These are phyloP conservation scores for Erythrobasidium yunnanense DNA, from an alignment of 768 basidiomycete genomes.

Conservation along the genomic window DNA sequence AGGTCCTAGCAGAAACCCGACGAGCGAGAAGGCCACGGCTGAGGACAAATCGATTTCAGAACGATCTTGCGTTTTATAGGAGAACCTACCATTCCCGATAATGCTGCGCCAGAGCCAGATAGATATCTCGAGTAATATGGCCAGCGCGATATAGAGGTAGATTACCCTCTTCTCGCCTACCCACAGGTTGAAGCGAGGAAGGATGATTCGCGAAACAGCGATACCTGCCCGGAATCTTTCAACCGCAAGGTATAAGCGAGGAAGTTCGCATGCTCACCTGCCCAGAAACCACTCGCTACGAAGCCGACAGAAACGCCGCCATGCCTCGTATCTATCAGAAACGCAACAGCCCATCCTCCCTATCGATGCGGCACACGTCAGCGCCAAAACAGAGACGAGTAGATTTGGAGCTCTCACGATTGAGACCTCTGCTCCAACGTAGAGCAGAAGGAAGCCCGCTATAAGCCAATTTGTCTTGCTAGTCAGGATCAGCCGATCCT, in stretches of 20 bases:
- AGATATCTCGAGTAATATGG: conserved; percentile 49
- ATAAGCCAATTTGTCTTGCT: conserved; percentile 1
- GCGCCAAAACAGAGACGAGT: no score
- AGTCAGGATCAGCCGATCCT: conserved; percentile 4
- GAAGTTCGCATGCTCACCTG: not conserved
- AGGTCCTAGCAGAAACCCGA: no score
- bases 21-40: conserved; percentile 54
- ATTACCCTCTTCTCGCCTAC: conserved; percentile 42
- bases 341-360: conserved; percentile 39
- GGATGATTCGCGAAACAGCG: conserved; percentile 49
- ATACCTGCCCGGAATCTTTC: conserved; percentile 41
- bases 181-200: conserved; percentile 49
- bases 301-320: conserved; percentile 39
- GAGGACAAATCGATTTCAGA: not conserved
- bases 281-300: conserved; percentile 42
- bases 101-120: conserved; percentile 61
- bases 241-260: not conserved
- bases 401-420: no score
- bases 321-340: conserved; percentile 30
- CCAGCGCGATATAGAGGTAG: conserved; percentile 42
- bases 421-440: conserved; percentile 43
- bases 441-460: conserved; percentile 33
- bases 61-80: not conserved
- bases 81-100: conserved; percentile 45
- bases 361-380: not conserved